Evolutionary conservation across 305 asterid species (phyloP), one percentile per base, ranked within the genome.

Genomic region (Lippia alba): DNA sequence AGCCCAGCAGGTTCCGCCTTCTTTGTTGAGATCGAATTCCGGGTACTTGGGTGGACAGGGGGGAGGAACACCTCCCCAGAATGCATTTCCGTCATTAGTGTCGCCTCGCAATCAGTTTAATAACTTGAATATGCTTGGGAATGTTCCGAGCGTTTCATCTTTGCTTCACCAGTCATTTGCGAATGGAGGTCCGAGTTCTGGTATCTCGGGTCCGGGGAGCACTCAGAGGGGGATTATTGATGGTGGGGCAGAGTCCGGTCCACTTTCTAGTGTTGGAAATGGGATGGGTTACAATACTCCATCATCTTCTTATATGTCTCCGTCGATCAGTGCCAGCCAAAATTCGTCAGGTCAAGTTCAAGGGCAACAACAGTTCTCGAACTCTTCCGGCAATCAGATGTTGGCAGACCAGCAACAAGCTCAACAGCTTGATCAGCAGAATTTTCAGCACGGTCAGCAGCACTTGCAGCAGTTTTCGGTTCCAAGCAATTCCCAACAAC

Each of bases 81-180:
- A 85, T 73, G 83, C 84, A 5, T 89, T 88, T 63, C 81, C 91
- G 1, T 81, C 94, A 34, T 54, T 86, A 77, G 87, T 86, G 48
- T 89, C 97, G 0, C 96, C 93, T 0, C 87, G 91, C 4, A 85
- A 81, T 66, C 97, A 90, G 76, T 83, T 80, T 67, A 85, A 76
- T 56, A 89, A 81, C 73, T 70, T 87, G 91, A 87, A 87, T 74
- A 80, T 92, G 86, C 77, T 81, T 2, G 97, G 96, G 66, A 79
- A 76, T 71, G 85, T 76, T 74, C 76, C 75, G 48, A 76, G 89
- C 57, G 96, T 84, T 73, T 81, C 97, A 0, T 78, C 95, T 57
- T 75, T 91, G 71, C 86, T 87, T 10, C 97, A 90, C 61, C 98
- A 91, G 77, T 83, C 99, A 50, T 90, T 82, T 67, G 90, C 90